These are phyloP conservation scores for Rhizopogon vulgaris DNA, from an alignment of 768 basidiomycete species.

Conservation along the genomic window DNA sequence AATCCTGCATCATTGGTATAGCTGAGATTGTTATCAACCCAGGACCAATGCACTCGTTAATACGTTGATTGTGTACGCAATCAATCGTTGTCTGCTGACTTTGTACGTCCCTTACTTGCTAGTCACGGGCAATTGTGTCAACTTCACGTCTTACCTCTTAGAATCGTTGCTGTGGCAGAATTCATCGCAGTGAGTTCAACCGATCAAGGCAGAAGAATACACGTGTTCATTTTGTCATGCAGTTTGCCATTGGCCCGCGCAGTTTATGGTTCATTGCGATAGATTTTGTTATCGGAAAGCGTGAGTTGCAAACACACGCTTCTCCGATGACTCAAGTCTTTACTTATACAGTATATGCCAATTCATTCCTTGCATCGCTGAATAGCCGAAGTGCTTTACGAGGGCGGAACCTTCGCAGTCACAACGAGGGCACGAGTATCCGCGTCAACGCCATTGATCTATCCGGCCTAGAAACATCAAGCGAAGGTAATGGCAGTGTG, in stretches of 20 bases:
- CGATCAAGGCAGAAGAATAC: neutral
- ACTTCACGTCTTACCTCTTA: neutral
- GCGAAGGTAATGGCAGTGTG: neutral
- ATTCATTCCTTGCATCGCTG: slow-evolving; percentile 39
- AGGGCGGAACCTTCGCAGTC: slow-evolving; percentile 2
- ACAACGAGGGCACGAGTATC: neutral
- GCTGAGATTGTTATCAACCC: neutral
- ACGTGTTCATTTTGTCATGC: neutral
- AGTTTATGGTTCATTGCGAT: slow-evolving; percentile 43
- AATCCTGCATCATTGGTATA: neutral
- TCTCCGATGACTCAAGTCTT: neutral
- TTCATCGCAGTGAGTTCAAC: slow-evolving; percentile 13
- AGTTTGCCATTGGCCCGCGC: slow-evolving; percentile 36
- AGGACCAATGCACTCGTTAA: slow-evolving; percentile 40
- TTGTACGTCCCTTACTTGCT: slow-evolving; percentile 27
- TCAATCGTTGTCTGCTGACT: slow-evolving; percentile 44
- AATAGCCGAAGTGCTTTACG: slow-evolving; percentile 34
- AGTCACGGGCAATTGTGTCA: neutral
- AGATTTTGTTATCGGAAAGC: slow-evolving; percentile 44
- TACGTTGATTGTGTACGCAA: slow-evolving; percentile 40
- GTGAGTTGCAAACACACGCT: slow-evolving; percentile 18
- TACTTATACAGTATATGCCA: slow-evolving; percentile 34
- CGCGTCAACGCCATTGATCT: slow-evolving; percentile 2
- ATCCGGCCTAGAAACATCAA: neutral
- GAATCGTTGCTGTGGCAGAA: slow-evolving; percentile 16